These are phyloP conservation scores for Rauvolfia tetraphylla DNA, from an alignment of 257 asterid species.

Conservation along the genomic window DNA sequence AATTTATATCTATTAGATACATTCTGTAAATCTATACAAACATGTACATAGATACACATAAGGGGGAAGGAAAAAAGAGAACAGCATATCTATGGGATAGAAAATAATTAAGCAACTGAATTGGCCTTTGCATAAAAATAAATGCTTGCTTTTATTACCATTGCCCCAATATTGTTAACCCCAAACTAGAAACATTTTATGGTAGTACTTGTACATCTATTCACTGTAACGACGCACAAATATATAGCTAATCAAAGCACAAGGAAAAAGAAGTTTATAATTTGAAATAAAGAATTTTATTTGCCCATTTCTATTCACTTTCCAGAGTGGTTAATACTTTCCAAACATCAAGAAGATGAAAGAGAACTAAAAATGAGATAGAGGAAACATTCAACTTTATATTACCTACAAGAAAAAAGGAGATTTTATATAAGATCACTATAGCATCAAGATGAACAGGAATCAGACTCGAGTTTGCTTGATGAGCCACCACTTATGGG, in stretches of 20 bases:
- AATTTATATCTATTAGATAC: slow-evolving; percentile 11
- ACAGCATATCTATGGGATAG: not conserved
- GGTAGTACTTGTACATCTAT: not conserved
- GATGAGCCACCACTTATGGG: not conserved
- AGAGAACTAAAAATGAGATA: not conserved
- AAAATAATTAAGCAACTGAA: not conserved
- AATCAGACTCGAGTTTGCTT: not conserved
- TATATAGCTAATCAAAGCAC: not conserved
- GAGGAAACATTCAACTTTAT: not conserved
- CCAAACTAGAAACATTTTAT: not conserved
- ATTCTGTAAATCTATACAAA: not conserved
- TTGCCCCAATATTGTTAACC: not conserved
- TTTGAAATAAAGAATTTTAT: not conserved
- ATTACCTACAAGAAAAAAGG: not conserved
- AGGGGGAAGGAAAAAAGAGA: not conserved
- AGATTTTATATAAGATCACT: not conserved
- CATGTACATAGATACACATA: not conserved
- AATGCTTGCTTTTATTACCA: not conserved
- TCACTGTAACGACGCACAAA: not conserved
- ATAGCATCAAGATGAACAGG: not conserved
- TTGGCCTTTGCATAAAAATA: not conserved
- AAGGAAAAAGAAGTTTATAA: not conserved
- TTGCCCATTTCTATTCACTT: not conserved
- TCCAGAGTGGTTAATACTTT: not conserved
- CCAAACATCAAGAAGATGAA: not conserved